Evolutionary conservation across 768 basidiomycete genomes (phyloP).

Genomic region (Tylopilus rubrobrunneus): DNA sequence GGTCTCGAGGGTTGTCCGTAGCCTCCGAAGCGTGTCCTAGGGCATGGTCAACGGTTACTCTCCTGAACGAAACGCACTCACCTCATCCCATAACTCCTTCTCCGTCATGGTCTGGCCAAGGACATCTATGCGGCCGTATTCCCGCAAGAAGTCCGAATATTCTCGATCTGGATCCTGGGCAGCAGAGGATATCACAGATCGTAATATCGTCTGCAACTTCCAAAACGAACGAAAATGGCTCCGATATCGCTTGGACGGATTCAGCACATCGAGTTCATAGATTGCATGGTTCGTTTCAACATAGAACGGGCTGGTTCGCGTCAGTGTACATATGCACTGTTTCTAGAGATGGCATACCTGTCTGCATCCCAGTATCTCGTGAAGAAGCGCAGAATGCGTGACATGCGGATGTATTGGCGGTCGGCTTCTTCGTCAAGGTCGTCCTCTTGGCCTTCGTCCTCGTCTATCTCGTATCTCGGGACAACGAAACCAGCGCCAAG

Average conservation of each 20-base stretch:
- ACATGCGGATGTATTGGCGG: conserved; percentile 42
- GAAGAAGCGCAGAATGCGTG: conserved; percentile 43
- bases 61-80: conserved; percentile 5
- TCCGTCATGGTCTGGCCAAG: conserved; percentile 17
- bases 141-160: conserved; percentile 34
- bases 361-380: conserved; percentile 48
- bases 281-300: conserved; percentile 62
- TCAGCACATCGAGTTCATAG: conserved; percentile 46
- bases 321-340: not conserved
- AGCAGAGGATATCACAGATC: conserved; percentile 39
- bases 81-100: conserved; percentile 27
- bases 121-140: conserved; percentile 24
- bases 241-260: conserved; percentile 45
- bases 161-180: conserved; percentile 23
- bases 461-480: conserved; percentile 48
- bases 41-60: not conserved
- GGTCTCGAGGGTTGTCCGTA: conserved; percentile 21
- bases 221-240: conserved; percentile 45
- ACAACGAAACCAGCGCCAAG: conserved; percentile 55
- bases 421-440: conserved; percentile 33
- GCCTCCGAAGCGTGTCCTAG: conserved; percentile 17
- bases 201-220: conserved; percentile 46
- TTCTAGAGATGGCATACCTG: conserved; percentile 41
- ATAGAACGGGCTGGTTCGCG: conserved; percentile 49
- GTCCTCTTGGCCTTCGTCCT: conserved; percentile 62